Conservation (phyloP, 345 rosid species). For the Gossypioides kirkii region DNA sequence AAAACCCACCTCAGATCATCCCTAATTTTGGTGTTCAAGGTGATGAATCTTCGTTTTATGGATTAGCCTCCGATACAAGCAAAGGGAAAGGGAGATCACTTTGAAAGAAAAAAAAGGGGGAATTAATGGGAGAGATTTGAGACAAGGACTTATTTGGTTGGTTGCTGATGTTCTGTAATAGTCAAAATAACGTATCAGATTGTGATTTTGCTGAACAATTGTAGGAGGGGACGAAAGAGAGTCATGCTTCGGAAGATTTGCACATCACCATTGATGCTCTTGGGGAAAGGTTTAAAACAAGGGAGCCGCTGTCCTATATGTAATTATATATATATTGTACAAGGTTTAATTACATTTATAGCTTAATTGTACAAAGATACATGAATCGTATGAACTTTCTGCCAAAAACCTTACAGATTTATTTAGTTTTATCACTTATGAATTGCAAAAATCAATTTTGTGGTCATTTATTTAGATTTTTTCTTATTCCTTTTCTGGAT, state of each 20-base stretch:
- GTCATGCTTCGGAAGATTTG: constrained; percentile 13
- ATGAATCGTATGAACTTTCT: not conserved
- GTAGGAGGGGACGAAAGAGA: constrained; percentile 7
- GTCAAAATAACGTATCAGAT: constrained; percentile 17
- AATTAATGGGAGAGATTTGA: not conserved
- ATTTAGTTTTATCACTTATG: not conserved
- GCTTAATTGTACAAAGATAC: not conserved
- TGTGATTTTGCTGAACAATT: constrained; percentile 5
- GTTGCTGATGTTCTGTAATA: constrained; percentile 21
- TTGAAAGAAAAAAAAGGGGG: not conserved
- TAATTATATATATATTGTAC: not conserved
- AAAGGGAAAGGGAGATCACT: constrained; percentile 31
- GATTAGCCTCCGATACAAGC: constrained; percentile 62
- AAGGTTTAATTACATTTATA: constrained; percentile 4
- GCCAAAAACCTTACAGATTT: not conserved
- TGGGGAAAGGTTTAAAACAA: not conserved
- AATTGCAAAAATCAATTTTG: not conserved
- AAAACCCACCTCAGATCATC: constrained; percentile 48
- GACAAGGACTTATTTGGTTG: constrained; percentile 11
- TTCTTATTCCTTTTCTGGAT: too few species aligned
- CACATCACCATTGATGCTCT: not conserved
- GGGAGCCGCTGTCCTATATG: not conserved
- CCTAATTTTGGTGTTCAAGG: constrained; percentile 58
- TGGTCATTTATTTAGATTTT: not conserved
- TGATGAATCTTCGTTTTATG: constrained; percentile 53